Percentiles rank a stretch among this genome's conserved stretches.
phyloP scores from a whole-genome alignment of 1,284 basidiomycete species.

The Cutaneotrichosporon arboriforme region DNA sequence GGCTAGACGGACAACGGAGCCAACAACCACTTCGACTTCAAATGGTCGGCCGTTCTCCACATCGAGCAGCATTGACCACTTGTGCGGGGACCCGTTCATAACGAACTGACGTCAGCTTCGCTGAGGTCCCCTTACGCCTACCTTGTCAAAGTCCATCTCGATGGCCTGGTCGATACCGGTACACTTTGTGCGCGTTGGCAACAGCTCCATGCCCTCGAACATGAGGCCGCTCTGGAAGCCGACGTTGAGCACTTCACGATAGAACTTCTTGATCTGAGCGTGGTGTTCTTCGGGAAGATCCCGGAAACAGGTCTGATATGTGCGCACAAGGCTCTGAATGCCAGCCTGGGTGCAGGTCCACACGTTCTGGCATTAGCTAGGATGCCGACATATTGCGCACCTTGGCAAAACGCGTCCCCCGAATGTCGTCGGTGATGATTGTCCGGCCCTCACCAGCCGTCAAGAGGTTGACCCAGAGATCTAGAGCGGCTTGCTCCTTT shows the following conservation, averaged over 20 bases:
- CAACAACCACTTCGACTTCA: conserved; percentile 45
- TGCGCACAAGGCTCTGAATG: conserved; percentile 37
- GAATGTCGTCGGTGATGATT: conserved; percentile 26
- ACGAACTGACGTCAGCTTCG: conserved; percentile 12
- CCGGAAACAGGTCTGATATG: conserved; percentile 26
- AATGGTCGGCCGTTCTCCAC: conserved; percentile 43
- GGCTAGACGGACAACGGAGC: conserved; percentile 39
- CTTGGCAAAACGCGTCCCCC: conserved; percentile 34
- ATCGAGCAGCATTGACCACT: conserved; percentile 42
- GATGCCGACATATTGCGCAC: conserved; percentile 16
- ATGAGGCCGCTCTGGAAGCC: conserved; percentile 38
- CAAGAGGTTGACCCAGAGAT: conserved; percentile 24
- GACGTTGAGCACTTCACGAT: conserved; percentile 35
- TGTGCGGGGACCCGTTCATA: conserved; percentile 22
- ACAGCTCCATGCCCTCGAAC: conserved; percentile 31
- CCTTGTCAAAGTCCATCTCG: conserved; percentile 10
- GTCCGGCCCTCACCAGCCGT: conserved; percentile 24
- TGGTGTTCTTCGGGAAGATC: conserved; percentile 21
- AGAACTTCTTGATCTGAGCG: conserved; percentile 31
- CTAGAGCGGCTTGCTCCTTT: conserved; percentile 21
- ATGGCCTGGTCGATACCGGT: conserved; percentile 17
- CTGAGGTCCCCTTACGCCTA: background rate
- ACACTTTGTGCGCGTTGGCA: conserved; percentile 22
- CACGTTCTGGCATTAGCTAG: conserved; percentile 34
- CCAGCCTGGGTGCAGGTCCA: conserved; percentile 42